A percentile compares a stretch with the other conserved stretches of the same genome.
These are phyloP conservation scores for Penicillium nucicola DNA, from an alignment of 495 filamentous ascomycete genomes.

Conservation along the genomic window DNA sequence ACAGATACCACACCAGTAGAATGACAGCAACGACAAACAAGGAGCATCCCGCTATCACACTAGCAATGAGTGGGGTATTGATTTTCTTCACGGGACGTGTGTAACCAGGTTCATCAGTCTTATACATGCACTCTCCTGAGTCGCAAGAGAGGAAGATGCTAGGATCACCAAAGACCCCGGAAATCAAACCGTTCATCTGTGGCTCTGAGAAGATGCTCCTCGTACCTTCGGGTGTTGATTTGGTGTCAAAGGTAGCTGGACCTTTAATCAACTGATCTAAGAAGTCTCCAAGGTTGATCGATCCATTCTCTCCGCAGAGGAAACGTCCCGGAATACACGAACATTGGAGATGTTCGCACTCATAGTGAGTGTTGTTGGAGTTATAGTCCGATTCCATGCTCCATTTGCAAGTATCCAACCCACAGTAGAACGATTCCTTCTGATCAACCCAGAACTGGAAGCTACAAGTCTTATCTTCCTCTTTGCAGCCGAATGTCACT, in stretches of 20 bases:
- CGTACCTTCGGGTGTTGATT: constrained; percentile 64
- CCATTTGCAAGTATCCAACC: constrained; percentile 76
- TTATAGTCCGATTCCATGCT: constrained; percentile 60
- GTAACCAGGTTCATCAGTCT: constrained; percentile 89
- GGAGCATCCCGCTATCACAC: constrained; percentile 82
- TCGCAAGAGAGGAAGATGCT: constrained; percentile 81
- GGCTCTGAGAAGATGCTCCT: constrained; percentile 74
- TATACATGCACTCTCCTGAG: constrained; percentile 88
- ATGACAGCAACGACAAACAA: constrained; percentile 87
- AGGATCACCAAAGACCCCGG: constrained; percentile 80
- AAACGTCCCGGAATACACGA: constrained; percentile 87
- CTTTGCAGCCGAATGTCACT: constrained; percentile 88
- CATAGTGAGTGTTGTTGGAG: constrained; percentile 78
- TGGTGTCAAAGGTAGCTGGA: constrained; percentile 76
- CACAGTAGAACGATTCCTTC: constrained; percentile 93
- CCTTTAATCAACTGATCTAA: constrained; percentile 75
- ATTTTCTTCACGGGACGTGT: constrained; percentile 86
- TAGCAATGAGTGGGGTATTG: constrained; percentile 94
- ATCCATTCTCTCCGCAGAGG: constrained; percentile 87
- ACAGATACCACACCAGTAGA: constrained; percentile 83
- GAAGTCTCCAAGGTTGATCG: constrained; percentile 89
- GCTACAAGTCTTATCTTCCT: constrained; percentile 69
- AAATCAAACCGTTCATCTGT: constrained; percentile 85
- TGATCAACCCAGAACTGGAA: constrained; percentile 99
- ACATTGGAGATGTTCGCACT: constrained; percentile 80